Evolutionary conservation across 1,139 yeast genomes (phyloP).

Genomic region (Pichia sp.): DNA sequence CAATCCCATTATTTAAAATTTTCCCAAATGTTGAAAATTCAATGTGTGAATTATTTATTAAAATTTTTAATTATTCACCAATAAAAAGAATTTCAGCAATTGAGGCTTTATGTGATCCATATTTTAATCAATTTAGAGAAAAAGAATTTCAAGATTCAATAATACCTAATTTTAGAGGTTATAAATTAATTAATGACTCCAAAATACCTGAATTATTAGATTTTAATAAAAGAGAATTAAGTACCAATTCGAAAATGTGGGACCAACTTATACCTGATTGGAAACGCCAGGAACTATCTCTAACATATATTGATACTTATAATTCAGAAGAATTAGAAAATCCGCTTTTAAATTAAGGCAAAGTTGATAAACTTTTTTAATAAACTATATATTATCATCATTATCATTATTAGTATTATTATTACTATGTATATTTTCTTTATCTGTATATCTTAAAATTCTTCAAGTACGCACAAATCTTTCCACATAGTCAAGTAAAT

Average conservation of each 20-base stretch:
- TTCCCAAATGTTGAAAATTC: slow-evolving; percentile 62
- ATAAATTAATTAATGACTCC: slow-evolving; percentile 18
- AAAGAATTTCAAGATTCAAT: slow-evolving; percentile 32
- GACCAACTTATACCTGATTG: slow-evolving; percentile 26
- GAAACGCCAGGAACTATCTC: slow-evolving; percentile 16
- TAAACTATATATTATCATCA: too few species aligned
- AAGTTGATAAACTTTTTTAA: too few species aligned
- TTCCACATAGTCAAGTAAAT: too few species aligned
- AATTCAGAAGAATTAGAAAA: slow-evolving; percentile 25
- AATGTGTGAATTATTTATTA: slow-evolving; percentile 55
- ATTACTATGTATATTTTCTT: too few species aligned
- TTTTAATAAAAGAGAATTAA: slow-evolving; percentile 27
- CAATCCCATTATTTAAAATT: slow-evolving; percentile 82
- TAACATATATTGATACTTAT: slow-evolving; percentile 11
- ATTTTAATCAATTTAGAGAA: slow-evolving; percentile 69
- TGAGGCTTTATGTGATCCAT: slow-evolving; percentile 62
- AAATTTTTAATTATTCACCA: slow-evolving; percentile 72
- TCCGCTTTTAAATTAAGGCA: slow-evolving; percentile 16
- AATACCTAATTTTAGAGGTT: slow-evolving; percentile 27
- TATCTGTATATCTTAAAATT: too few species aligned
- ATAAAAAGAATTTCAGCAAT: slow-evolving; percentile 61
- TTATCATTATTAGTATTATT: too few species aligned
- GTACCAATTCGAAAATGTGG: slow-evolving; percentile 23
- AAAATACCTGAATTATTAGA: slow-evolving; percentile 27
- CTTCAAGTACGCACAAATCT: too few species aligned